phyloP scores from a whole-genome alignment of 2,329 filamentous ascomycete species.

The Pseudocercospora cruenta region DNA sequence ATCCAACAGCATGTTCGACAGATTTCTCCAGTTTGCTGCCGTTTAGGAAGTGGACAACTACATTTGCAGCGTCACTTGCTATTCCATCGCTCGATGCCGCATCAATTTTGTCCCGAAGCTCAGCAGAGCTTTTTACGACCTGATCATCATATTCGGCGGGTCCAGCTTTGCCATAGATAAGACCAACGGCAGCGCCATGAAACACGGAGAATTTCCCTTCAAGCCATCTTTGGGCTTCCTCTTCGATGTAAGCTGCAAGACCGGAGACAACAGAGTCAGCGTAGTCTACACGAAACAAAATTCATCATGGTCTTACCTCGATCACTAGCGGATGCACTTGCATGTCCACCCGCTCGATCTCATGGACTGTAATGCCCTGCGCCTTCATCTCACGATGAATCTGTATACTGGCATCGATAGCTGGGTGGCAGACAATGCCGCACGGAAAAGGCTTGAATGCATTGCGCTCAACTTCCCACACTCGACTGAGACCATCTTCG shows the following conservation, averaged over 20 bases:
- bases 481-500: constrained; percentile 33
- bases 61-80: constrained; percentile 47
- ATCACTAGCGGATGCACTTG: constrained; percentile 57
- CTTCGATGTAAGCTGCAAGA: constrained; percentile 51
- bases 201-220: constrained; percentile 61
- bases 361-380: constrained; percentile 35
- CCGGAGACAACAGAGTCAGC: neutral
- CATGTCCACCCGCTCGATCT: constrained; percentile 47
- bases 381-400: constrained; percentile 46
- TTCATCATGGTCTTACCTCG: constrained; percentile 34
- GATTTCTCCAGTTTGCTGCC: constrained; percentile 48
- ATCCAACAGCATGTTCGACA: constrained; percentile 56
- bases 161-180: constrained; percentile 56
- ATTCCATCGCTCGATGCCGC: constrained; percentile 48
- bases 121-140: constrained; percentile 48
- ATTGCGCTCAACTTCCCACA: constrained; percentile 59
- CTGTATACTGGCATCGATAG: constrained; percentile 57
- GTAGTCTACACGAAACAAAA: neutral
- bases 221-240: constrained; percentile 54
- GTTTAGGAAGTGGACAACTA: constrained; percentile 45
- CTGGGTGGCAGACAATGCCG: constrained; percentile 60
- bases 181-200: constrained; percentile 56
- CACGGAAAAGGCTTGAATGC: constrained; percentile 62
- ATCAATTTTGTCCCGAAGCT: constrained; percentile 51
- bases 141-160: constrained; percentile 56